Percentiles rank a stretch among this genome's conserved stretches.
Evolutionary conservation across 805 yeast species (phyloP).

Genomic region (Wickerhamiella slavikovae): DNA sequence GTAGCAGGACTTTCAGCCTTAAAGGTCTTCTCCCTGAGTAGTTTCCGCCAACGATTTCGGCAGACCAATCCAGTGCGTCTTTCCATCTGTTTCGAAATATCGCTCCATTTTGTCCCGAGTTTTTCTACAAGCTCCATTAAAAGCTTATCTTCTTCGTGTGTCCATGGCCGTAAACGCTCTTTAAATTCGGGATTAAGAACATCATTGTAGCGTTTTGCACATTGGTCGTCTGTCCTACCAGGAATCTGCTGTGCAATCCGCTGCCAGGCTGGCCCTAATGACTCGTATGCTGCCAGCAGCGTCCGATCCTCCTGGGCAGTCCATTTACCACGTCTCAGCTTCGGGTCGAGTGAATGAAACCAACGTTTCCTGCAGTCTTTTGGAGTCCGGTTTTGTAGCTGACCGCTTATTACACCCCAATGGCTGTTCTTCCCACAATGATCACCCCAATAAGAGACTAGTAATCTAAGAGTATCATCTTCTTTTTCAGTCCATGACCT

Average conservation of each 20-base stretch:
- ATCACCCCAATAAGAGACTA: constrained; percentile 22
- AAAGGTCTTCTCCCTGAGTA: constrained; percentile 29
- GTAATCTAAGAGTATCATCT: constrained; percentile 31
- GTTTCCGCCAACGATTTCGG: constrained; percentile 80
- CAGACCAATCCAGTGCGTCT: constrained; percentile 80
- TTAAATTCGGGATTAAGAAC: constrained; percentile 67
- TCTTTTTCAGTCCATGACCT: constrained; percentile 52
- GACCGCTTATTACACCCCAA: constrained; percentile 20
- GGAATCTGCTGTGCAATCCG: constrained; percentile 54
- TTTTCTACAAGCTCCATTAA: constrained; percentile 45
- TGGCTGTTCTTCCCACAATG: constrained; percentile 27
- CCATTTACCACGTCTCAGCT: constrained; percentile 70
- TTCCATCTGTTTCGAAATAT: constrained; percentile 46
- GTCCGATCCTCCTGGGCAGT: constrained; percentile 55
- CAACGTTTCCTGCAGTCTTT: constrained; percentile 79
- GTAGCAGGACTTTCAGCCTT: neutral
- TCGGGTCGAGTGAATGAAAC: constrained; percentile 71
- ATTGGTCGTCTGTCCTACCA: constrained; percentile 87
- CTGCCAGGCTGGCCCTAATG: constrained; percentile 70
- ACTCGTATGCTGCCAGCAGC: constrained; percentile 39
- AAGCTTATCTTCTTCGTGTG: constrained; percentile 48
- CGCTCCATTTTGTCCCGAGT: constrained; percentile 80
- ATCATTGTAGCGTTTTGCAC: constrained; percentile 78
- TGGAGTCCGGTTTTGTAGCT: constrained; percentile 31
- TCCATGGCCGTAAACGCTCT: constrained; percentile 66